These are phyloP conservation scores for Colletotrichum ledebouriae DNA, from an alignment of 2,329 filamentous ascomycete species.

Conservation along the genomic window DNA sequence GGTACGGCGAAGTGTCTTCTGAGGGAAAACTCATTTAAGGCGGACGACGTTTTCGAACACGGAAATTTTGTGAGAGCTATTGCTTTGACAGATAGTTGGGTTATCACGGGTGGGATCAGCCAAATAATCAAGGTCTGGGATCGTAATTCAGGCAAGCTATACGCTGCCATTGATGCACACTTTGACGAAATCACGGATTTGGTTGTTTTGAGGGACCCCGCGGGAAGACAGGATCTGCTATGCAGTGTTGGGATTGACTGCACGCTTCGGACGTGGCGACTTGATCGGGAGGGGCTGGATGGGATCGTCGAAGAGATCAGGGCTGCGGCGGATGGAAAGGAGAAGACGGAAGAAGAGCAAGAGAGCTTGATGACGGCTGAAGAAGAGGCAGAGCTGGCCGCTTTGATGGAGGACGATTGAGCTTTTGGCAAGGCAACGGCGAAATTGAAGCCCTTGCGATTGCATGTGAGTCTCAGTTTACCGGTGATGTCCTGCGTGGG, in stretches of 20 bases:
- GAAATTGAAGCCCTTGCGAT: neutral
- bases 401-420: conserved; percentile 84
- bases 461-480: neutral
- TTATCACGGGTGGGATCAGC: conserved; percentile 89
- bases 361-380: conserved; percentile 81
- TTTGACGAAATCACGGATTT: conserved; percentile 93
- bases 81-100: conserved; percentile 80
- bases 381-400: conserved; percentile 92
- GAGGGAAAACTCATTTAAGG: conserved; percentile 75
- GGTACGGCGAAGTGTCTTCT: conserved; percentile 86
- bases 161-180: conserved; percentile 84
- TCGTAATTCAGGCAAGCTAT: conserved; percentile 76
- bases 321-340: conserved; percentile 58
- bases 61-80: conserved; percentile 93
- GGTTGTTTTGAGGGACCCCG: conserved; percentile 66
- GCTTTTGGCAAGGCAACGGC: neutral
- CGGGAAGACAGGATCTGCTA: conserved; percentile 61
- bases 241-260: conserved; percentile 92
- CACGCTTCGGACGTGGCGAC: conserved; percentile 86
- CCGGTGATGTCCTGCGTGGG: neutral
- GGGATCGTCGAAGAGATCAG: conserved; percentile 60
- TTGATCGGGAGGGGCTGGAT: conserved; percentile 72
- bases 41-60: conserved; percentile 81
- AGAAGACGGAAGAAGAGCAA: conserved; percentile 57
- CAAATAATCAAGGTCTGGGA: conserved; percentile 96